These are phyloP conservation scores for Neonothopanus nambi DNA, from an alignment of 1,284 basidiomycete genomes.

Conservation along the genomic window DNA sequence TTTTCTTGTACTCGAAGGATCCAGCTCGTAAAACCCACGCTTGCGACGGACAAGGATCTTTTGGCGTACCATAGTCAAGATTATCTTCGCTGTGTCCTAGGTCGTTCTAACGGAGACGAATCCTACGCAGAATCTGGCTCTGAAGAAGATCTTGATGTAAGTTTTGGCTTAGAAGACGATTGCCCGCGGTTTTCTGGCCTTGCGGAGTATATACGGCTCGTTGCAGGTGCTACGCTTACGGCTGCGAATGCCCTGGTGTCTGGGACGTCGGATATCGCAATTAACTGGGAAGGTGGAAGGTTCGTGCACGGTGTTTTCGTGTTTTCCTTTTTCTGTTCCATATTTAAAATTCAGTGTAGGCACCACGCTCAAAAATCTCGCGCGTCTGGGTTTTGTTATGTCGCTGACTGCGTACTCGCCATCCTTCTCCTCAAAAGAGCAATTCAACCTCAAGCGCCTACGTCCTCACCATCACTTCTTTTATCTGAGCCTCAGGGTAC, in stretches of 20 bases:
- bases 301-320: too few relatives aligned
- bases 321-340: constrained; percentile 13
- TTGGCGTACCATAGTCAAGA: constrained; percentile 56
- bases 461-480: background rate
- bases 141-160: constrained; percentile 19
- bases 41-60: constrained; percentile 53
- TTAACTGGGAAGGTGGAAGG: constrained; percentile 87
- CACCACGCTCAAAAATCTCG: constrained; percentile 76
- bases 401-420: constrained; percentile 86
- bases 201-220: constrained; percentile 64
- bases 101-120: constrained; percentile 18
- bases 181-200: constrained; percentile 78
- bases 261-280: constrained; percentile 58
- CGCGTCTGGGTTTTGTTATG: constrained; percentile 92
- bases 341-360: constrained; percentile 33
- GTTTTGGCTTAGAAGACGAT: constrained; percentile 76
- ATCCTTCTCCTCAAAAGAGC: constrained; percentile 60
- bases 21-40: constrained; percentile 51
- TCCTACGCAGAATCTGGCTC: constrained; percentile 18
- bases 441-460: constrained; percentile 16
- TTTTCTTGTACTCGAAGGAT: constrained; percentile 33
- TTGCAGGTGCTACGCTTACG: constrained; percentile 78
- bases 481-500: too few relatives aligned
- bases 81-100: constrained; percentile 56
- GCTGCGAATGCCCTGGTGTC: constrained; percentile 66